Evolutionary conservation across 2,329 filamentous ascomycete species (phyloP).

Genomic region (Colletotrichum eleusines): DNA sequence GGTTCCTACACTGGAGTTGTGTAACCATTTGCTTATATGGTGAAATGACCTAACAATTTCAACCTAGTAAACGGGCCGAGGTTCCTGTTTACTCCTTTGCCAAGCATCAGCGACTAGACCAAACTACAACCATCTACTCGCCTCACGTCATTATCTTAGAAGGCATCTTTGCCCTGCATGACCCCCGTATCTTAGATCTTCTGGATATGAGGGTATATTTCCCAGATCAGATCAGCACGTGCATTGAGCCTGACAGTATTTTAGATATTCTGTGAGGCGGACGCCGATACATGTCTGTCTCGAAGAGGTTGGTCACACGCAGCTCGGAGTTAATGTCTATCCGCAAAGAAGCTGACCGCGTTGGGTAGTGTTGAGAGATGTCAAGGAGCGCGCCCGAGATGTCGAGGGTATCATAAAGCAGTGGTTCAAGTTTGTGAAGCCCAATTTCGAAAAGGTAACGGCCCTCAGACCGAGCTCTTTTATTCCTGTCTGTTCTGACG

Average conservation of each 20-base stretch:
- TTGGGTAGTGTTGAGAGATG: constrained; percentile 81
- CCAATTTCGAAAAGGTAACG: constrained; percentile 85
- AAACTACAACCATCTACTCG: constrained; percentile 92
- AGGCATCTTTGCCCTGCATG: constrained; percentile 95
- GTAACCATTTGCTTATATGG: background rate
- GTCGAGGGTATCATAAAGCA: constrained; percentile 98
- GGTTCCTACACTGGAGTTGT: too few species aligned
- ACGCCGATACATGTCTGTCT: constrained; percentile 92
- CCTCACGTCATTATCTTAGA: constrained; percentile 96
- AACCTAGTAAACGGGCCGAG: constrained; percentile 81
- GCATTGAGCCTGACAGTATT: constrained; percentile 11
- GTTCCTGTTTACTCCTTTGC: constrained; percentile 96
- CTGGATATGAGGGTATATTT: constrained; percentile 86
- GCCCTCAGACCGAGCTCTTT: background rate
- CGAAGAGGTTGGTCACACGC: constrained; percentile 75
- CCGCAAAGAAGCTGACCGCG: constrained; percentile 30
- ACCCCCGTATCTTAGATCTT: constrained; percentile 84
- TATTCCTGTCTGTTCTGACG: background rate
- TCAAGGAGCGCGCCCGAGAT: constrained; percentile 88
- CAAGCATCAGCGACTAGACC: constrained; percentile 83
- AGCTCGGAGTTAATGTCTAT: constrained; percentile 31
- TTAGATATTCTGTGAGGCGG: constrained; percentile 94
- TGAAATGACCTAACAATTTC: background rate
- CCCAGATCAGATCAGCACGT: background rate
- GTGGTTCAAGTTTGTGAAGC: constrained; percentile 97